These are phyloP conservation scores for Macrolepiota fuliginosa DNA, from an alignment of 768 basidiomycete species.

Conservation along the genomic window DNA sequence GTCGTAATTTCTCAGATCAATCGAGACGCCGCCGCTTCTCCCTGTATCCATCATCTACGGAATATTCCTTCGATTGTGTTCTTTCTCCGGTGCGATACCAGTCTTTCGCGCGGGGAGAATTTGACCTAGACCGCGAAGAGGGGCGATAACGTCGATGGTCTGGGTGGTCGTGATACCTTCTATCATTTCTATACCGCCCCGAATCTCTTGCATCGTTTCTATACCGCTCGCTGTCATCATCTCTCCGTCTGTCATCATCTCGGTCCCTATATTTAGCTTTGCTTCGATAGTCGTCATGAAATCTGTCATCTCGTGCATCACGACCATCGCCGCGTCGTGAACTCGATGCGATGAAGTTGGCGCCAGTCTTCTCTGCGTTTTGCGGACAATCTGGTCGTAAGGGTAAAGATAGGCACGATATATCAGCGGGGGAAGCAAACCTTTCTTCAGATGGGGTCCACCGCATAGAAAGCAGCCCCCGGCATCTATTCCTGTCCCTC, in stretches of 20 bases:
- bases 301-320: conserved; percentile 5
- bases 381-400: conserved; percentile 29
- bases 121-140: conserved; percentile 27
- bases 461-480: conserved; percentile 93
- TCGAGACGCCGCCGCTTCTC: conserved; percentile 61
- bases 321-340: conserved; percentile 15
- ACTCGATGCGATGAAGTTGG: conserved; percentile 18
- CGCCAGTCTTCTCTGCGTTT: conserved; percentile 24
- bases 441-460: conserved; percentile 91
- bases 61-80: conserved; percentile 22
- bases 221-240: conserved; percentile 14
- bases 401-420: background rate
- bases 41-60: conserved; percentile 23
- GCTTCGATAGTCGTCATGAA: conserved; percentile 8
- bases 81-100: conserved; percentile 31
- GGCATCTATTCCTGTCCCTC: conserved; percentile 51
- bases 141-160: conserved; percentile 25
- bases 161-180: conserved; percentile 21
- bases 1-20: conserved; percentile 22
- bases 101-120: conserved; percentile 25
- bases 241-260: conserved; percentile 12
- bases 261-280: conserved; percentile 5
- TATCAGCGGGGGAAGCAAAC: conserved; percentile 33
- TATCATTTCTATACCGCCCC: conserved; percentile 18
- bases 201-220: conserved; percentile 16